These are phyloP conservation scores for Hygrophoropsis aurantiaca DNA, from an alignment of 768 basidiomycete species.

Conservation along the genomic window DNA sequence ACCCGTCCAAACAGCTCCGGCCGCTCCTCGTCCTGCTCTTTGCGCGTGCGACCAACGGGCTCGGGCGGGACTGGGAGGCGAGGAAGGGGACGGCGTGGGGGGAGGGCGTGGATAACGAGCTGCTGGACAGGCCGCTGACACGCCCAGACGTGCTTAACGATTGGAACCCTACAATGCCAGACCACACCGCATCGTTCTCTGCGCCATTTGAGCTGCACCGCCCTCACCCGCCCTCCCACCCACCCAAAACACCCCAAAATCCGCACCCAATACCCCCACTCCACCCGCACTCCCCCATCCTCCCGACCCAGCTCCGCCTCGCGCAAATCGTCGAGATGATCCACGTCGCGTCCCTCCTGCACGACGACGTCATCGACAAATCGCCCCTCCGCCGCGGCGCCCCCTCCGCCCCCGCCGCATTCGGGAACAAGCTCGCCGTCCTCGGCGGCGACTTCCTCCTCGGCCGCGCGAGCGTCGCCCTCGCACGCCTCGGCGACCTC, in stretches of 20 bases:
- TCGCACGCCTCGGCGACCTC: constrained; percentile 79
- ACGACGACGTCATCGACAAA: constrained; percentile 85
- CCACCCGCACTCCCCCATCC: constrained; percentile 40
- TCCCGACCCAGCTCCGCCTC: constrained; percentile 89
- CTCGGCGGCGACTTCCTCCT: constrained; percentile 96
- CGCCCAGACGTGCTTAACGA: constrained; percentile 84
- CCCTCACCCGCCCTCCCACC: constrained; percentile 26
- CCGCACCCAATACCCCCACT: constrained; percentile 31
- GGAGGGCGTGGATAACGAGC: constrained; percentile 53
- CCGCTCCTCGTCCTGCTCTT: constrained; percentile 89
- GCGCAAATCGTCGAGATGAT: constrained; percentile 99
- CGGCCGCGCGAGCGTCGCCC: constrained; percentile 84
- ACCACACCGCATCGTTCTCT: constrained; percentile 69
- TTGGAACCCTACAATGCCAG: constrained; percentile 86
- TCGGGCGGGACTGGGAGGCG: constrained; percentile 63
- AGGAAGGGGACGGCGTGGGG: constrained; percentile 60
- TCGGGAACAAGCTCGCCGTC: constrained; percentile 92
- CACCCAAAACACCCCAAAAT: constrained; percentile 8
- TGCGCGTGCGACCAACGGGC: constrained; percentile 89
- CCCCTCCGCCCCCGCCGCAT: constrained; percentile 69
- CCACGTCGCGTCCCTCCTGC: constrained; percentile 90
- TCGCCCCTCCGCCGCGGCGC: constrained; percentile 70
- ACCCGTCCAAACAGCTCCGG: constrained; percentile 87
- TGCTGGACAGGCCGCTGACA: constrained; percentile 79
- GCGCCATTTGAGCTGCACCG: constrained; percentile 52